Evolutionary conservation across 805 yeast species (phyloP).

Genomic region (Hanseniaspora nectarophila): DNA sequence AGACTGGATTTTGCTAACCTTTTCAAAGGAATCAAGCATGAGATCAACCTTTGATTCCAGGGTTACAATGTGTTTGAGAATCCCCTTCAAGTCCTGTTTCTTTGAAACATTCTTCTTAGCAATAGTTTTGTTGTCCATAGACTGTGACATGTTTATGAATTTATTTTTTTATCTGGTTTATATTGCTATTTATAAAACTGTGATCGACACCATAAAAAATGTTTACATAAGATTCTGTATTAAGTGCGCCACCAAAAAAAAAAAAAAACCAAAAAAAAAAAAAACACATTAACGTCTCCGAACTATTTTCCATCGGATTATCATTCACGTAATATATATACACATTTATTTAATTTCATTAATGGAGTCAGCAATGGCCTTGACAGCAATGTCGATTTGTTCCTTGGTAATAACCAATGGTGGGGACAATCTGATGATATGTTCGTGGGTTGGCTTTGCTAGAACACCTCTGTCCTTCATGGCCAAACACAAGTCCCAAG

Average conservation of each 20-base stretch:
- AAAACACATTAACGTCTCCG: too few species aligned
- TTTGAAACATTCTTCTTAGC: constrained; percentile 16
- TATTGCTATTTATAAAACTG: too few species aligned
- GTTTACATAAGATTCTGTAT: too few species aligned
- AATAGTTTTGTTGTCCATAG: background rate
- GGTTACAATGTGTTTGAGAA: background rate
- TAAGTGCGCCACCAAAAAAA: too few species aligned
- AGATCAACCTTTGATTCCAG: constrained; percentile 10
- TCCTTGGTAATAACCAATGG: constrained; percentile 84
- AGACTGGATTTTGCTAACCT: background rate
- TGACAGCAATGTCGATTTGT: constrained; percentile 73
- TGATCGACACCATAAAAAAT: too few species aligned
- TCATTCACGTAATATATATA: background rate
- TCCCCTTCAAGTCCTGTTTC: constrained; percentile 13
- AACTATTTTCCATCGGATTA: too few species aligned
- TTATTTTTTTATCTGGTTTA: too few species aligned
- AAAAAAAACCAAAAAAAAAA: too few species aligned
- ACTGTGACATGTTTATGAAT: background rate
- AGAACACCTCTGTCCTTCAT: constrained; percentile 81
- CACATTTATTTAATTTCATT: constrained; percentile 20
- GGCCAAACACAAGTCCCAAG: constrained; percentile 88
- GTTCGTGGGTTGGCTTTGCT: constrained; percentile 94
- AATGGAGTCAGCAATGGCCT: constrained; percentile 52
- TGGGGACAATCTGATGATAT: constrained; percentile 91
- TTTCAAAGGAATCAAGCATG: background rate